Conservation (phyloP, 192 early-diverging fungal species). For the Paraglomus brasilianum region DNA sequence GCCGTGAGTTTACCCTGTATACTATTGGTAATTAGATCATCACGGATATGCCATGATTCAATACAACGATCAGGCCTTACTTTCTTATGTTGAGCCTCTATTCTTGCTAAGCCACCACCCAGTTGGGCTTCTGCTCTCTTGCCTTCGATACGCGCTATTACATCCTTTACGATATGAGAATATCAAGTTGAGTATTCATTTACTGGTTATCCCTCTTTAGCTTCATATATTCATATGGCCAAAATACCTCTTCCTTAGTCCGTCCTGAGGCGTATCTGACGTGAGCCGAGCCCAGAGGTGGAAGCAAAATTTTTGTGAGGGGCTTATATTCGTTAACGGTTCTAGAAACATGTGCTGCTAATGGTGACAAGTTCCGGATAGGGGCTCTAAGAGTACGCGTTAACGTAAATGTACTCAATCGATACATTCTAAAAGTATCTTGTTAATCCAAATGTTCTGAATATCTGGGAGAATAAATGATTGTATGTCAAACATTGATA, state of each 20-base stretch:
- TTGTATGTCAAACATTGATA: no score
- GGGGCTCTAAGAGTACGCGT: not conserved
- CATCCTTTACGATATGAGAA: conserved; percentile 32
- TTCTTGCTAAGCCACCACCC: conserved; percentile 80
- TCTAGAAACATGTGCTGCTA: not conserved
- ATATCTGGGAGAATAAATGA: no score
- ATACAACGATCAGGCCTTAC: conserved; percentile 38
- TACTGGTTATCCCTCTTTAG: no score
- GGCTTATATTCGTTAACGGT: no score
- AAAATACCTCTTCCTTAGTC: conserved; percentile 25
- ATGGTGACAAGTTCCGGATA: not conserved
- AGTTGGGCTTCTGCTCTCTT: conserved; percentile 72
- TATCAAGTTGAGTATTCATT: no score
- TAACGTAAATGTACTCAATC: not conserved
- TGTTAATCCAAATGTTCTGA: no score
- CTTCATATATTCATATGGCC: not conserved
- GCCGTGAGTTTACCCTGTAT: conserved; percentile 88
- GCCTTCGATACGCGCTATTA: conserved; percentile 49
- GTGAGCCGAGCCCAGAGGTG: no score
- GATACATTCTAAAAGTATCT: no score
- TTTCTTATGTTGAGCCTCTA: conserved; percentile 83
- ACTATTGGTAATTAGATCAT: not conserved
- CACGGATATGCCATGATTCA: not conserved
- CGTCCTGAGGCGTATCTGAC: conserved; percentile 13
- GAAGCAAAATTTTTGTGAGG: no score